A percentile compares a stretch with the other conserved stretches of the same genome.
Conservation (phyloP, 805 yeast genomes). For the Yamadazyma olivae region DNA sequence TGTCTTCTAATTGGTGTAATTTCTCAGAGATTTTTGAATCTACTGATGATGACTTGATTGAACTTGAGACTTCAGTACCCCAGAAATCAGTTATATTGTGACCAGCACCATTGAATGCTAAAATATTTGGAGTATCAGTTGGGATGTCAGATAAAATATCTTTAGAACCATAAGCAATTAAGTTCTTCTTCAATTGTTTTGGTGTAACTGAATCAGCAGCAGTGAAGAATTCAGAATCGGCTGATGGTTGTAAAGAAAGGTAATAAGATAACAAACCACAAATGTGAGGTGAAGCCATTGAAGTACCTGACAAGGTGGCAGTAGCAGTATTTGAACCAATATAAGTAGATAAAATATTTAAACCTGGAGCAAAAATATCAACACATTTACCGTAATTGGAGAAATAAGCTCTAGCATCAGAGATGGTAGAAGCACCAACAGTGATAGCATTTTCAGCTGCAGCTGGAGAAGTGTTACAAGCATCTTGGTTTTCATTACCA, state of each 20-base stretch:
- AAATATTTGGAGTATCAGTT: conserved; percentile 69
- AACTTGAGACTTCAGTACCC: conserved; percentile 21
- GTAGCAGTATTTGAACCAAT: conserved; percentile 75
- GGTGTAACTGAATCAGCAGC: conserved; percentile 61
- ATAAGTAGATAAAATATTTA: conserved; percentile 79
- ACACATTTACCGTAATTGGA: conserved; percentile 96
- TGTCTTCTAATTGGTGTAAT: conserved; percentile 8
- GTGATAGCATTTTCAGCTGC: conserved; percentile 80
- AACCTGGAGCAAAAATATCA: conserved; percentile 96
- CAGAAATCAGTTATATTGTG: conserved; percentile 66
- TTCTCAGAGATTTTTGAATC: conserved; percentile 1
- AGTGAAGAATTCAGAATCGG: conserved; percentile 59
- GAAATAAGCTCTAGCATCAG: conserved; percentile 90
- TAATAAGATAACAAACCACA: conserved; percentile 89
- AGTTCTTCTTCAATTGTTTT: conserved; percentile 70
- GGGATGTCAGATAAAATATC: conserved; percentile 60
- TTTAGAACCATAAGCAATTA: conserved; percentile 66
- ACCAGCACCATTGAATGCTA: conserved; percentile 83
- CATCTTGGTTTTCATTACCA: conserved; percentile 91
- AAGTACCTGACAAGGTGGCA: conserved; percentile 88
- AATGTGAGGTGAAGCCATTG: conserved; percentile 98
- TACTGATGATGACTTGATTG: not conserved
- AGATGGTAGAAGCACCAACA: conserved; percentile 90
- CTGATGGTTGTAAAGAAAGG: conserved; percentile 78
- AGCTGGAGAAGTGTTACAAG: conserved; percentile 92